These are phyloP conservation scores for Podila minutissima DNA, from an alignment of 192 early-diverging fungal species.

Conservation along the genomic window DNA sequence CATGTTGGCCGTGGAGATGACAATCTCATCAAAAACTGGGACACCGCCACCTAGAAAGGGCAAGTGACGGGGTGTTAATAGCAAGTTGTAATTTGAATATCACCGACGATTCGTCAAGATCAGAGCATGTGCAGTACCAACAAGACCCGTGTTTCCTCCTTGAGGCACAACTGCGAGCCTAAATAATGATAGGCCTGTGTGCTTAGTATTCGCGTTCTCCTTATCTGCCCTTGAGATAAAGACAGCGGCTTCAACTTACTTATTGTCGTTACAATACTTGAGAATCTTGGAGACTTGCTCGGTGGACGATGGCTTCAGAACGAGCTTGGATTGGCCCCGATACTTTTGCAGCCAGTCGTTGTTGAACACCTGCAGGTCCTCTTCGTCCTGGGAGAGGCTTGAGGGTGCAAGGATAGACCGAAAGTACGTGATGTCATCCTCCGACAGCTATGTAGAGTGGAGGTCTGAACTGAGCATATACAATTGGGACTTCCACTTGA, in stretches of 20 bases:
- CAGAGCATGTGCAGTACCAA: constrained; percentile 55
- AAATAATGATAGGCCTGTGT: background rate
- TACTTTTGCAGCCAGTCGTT: constrained; percentile 97
- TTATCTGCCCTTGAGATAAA: too few relatives aligned
- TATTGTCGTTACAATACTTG: constrained; percentile 86
- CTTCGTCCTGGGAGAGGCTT: constrained; percentile 56
- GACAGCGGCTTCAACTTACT: background rate
- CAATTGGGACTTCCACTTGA: too few relatives aligned
- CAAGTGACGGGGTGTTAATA: background rate
- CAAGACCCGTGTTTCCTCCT: constrained; percentile 98
- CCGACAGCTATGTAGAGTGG: constrained; percentile 50
- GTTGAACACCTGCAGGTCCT: constrained; percentile 78
- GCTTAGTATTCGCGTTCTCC: too few relatives aligned
- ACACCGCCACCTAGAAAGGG: constrained; percentile 77
- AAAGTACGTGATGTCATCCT: constrained; percentile 70
- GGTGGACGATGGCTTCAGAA: constrained; percentile 88
- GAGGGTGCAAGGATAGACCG: constrained; percentile 57
- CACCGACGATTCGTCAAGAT: too few relatives aligned
- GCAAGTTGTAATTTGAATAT: too few relatives aligned
- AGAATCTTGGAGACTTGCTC: constrained; percentile 86
- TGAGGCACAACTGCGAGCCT: constrained; percentile 94
- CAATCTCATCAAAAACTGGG: constrained; percentile 95
- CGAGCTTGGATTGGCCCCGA: constrained; percentile 80
- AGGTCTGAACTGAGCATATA: background rate
- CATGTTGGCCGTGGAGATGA: constrained; percentile 84